Conservation (phyloP, 768 basidiomycete genomes). For the Termitomyces sp. region DNA sequence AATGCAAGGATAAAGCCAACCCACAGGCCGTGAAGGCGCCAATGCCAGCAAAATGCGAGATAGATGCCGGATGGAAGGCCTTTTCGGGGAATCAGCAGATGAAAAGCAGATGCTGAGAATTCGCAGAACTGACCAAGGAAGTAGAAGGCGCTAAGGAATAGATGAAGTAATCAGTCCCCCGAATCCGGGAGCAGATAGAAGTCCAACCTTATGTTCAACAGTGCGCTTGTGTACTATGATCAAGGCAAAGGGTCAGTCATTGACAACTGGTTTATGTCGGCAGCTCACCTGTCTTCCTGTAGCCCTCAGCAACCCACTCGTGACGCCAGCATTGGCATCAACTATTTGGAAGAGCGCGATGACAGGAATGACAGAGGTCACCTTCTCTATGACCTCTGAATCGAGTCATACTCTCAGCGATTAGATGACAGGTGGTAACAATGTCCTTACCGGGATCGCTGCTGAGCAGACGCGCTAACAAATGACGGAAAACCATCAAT, state of each 20-base stretch:
- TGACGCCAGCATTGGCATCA: not conserved
- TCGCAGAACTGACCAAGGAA: constrained; percentile 20
- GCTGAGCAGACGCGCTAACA: not conserved
- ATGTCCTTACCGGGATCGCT: not conserved
- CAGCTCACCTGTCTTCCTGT: constrained; percentile 25
- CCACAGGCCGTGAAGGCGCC: constrained; percentile 1
- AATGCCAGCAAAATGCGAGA: constrained; percentile 1
- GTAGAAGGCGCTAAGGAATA: not conserved
- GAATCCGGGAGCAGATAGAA: no score
- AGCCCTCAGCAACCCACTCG: not conserved
- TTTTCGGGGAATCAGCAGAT: not conserved
- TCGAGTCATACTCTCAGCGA: not conserved
- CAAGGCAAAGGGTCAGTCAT: not conserved
- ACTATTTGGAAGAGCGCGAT: not conserved
- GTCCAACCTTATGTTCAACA: not conserved
- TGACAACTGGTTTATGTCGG: constrained; percentile 15
- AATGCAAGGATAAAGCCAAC: constrained; percentile 2
- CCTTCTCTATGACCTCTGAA: not conserved
- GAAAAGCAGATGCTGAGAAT: not conserved
- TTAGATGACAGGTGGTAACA: not conserved
- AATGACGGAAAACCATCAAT: not conserved
- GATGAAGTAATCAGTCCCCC: not conserved
- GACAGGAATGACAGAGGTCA: not conserved
- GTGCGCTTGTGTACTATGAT: not conserved
- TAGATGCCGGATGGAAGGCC: constrained; percentile 5